phyloP scores from a whole-genome alignment of 2,329 filamentous ascomycete species.

The Penicillium janthinellum region DNA sequence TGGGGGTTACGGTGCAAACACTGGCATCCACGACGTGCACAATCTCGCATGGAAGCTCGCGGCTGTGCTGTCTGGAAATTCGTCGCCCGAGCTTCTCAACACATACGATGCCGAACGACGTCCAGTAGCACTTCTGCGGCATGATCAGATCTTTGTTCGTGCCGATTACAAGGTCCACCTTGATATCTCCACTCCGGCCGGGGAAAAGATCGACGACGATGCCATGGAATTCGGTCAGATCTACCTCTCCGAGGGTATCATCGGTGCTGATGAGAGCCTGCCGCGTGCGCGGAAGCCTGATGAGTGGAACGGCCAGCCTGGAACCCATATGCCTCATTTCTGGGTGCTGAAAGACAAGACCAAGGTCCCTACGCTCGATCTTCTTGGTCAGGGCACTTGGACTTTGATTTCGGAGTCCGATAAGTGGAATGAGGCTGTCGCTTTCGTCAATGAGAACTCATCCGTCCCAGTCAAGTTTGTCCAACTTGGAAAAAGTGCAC shows the following conservation, averaged over 20 bases:
- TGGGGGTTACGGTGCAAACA: constrained; percentile 38
- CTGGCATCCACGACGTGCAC: constrained; percentile 43
- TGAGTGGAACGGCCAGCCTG: constrained; percentile 31
- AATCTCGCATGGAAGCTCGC: constrained; percentile 50
- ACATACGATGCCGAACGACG: constrained; percentile 46
- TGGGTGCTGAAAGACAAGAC: constrained; percentile 26
- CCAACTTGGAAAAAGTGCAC: constrained; percentile 15
- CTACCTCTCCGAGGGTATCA: constrained; percentile 28
- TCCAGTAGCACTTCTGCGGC: constrained; percentile 33
- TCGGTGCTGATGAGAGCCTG: constrained; percentile 9
- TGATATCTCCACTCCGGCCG: constrained; percentile 3
- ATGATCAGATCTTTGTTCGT: constrained; percentile 31
- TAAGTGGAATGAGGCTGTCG: constrained; percentile 12
- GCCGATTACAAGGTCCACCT: constrained; percentile 25
- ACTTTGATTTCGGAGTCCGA: constrained; percentile 29
- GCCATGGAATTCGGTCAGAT: constrained; percentile 32
- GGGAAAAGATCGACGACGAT: constrained; percentile 25
- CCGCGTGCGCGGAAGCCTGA: constrained; percentile 25
- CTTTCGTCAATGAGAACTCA: constrained; percentile 17
- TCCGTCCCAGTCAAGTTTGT: constrained; percentile 10
- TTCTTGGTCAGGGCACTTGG: constrained; percentile 30
- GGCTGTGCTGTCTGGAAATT: constrained; percentile 31
- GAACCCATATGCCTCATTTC: constrained; percentile 37
- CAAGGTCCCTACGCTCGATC: constrained; percentile 35
- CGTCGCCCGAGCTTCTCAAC: constrained; percentile 30